Evolutionary conservation across 495 filamentous ascomycete genomes (phyloP), one percentile per base, ranked within the genome.

Genomic region (Lasiosphaeris hirsuta): DNA sequence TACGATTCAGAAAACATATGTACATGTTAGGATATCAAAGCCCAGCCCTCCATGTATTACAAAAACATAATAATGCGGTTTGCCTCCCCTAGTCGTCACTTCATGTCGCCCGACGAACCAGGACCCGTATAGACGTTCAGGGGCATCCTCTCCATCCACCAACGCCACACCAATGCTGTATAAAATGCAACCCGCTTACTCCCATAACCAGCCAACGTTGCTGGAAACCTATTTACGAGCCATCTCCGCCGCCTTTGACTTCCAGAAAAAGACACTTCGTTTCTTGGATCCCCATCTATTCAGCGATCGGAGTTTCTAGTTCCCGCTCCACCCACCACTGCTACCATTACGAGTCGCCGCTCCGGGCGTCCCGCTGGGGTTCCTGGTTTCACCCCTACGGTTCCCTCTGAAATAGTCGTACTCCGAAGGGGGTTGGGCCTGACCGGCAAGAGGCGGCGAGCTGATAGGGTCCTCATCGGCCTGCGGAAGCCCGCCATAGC

Each of bases 401-500:
- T 49, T 44, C 1, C 68, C 69, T 47, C 70, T 61, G 37, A 73
- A 73, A 39, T 71, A 73, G 54, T 73, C 69, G 50, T 72, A 73
- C 57, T 67, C 64, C 46, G 58, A 43, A 15, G 66, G 64, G 13
- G 63, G 58, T 42, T 63, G 57, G n/a, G 67, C 8, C 34, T 53
- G 34, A 15, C 17, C 30, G 14, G 50, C 49, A 35, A 51, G n/a
- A 8, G 44, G 68, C 51, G 63, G 66, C 65, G 57, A 69, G 36
- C 65, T 65, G 57, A 70, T 60, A 17, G 65, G 65, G 17, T 73
- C 73, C 8, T 69, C 64, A 7, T 77, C 75, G 0, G 62, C 60
- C 56, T 83, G 81, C 7, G 81, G 78, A 36, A 83, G 54, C 14
- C 71, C 71, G 10, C 78, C 78, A 59, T 83, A 83, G 7, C 81